A percentile compares a stretch with the other conserved stretches of the same genome.
phyloP scores from a whole-genome alignment of 2,329 filamentous ascomycete species.

The Capronia americana region DNA sequence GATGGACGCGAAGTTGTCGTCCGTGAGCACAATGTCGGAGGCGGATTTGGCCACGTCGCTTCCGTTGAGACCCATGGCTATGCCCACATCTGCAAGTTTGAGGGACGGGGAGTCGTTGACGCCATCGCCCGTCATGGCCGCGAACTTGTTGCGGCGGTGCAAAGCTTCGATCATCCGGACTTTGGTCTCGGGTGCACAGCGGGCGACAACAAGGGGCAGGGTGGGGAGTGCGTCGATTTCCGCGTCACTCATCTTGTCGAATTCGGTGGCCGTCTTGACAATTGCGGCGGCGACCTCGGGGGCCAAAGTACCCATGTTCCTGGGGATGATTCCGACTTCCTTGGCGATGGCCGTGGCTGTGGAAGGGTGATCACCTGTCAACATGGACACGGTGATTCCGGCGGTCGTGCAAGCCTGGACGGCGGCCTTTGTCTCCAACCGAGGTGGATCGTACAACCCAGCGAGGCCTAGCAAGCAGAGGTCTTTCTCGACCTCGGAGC shows the following conservation, averaged over 20 bases:
- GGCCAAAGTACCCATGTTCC: constrained; percentile 53
- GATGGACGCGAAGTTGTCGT: constrained; percentile 88
- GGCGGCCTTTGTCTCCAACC: constrained; percentile 63
- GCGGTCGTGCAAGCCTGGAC: constrained; percentile 60
- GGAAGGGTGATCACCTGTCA: constrained; percentile 64
- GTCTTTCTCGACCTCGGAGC: constrained; percentile 59
- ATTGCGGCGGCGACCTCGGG: constrained; percentile 56
- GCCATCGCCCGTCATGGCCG: constrained; percentile 87
- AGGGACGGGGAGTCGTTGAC: constrained; percentile 86
- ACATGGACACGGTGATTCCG: constrained; percentile 64
- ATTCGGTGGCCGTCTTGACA: constrained; percentile 63
- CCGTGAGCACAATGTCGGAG: constrained; percentile 65
- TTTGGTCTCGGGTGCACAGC: constrained; percentile 85
- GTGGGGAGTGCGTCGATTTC: constrained; percentile 71
- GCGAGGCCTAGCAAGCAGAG: constrained; percentile 65
- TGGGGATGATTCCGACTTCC: constrained; percentile 62
- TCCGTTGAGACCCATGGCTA: constrained; percentile 84
- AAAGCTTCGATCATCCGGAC: constrained; percentile 90
- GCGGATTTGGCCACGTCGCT: constrained; percentile 82
- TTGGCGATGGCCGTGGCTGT: constrained; percentile 64
- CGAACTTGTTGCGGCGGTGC: constrained; percentile 75
- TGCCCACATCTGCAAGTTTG: constrained; percentile 81
- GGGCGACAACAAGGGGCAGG: constrained; percentile 79
- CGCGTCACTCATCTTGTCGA: constrained; percentile 59
- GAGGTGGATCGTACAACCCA: constrained; percentile 67